phyloP scores from a whole-genome alignment of 768 basidiomycete species.

The Hemileccinum rubropunctum region DNA sequence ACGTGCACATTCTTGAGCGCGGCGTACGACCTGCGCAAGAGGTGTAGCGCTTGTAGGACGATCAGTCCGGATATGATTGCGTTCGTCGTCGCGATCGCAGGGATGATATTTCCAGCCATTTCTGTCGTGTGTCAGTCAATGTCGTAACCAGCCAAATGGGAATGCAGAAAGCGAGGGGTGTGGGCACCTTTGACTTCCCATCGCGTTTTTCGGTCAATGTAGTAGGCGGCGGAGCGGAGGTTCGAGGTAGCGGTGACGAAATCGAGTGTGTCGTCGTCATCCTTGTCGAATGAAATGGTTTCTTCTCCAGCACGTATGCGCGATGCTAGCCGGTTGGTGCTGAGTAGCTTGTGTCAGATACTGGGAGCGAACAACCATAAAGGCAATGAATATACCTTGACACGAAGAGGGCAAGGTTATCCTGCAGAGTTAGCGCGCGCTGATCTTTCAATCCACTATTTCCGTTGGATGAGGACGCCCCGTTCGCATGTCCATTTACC shows the following conservation, averaged over 20 bases:
- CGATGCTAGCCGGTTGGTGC: slow-evolving; percentile 74
- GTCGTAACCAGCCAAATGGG: background rate
- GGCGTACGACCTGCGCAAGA: slow-evolving; percentile 65
- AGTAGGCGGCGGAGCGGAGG: slow-evolving; percentile 86
- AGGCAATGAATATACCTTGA: slow-evolving; percentile 76
- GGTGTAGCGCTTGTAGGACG: slow-evolving; percentile 86
- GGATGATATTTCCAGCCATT: slow-evolving; percentile 99
- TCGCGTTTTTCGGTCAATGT: slow-evolving; percentile 83
- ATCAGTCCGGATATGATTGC: slow-evolving; percentile 95
- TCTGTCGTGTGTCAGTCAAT: slow-evolving; percentile 44
- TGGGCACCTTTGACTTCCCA: slow-evolving; percentile 93
- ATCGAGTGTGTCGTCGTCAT: slow-evolving; percentile 95
- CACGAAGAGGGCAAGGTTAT: slow-evolving; percentile 80
- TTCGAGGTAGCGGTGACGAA: slow-evolving; percentile 96
- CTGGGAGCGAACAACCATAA: background rate
- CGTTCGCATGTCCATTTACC: slow-evolving; percentile 27
- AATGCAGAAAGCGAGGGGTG: background rate
- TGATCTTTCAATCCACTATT: slow-evolving; percentile 72
- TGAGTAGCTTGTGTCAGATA: slow-evolving; percentile 31
- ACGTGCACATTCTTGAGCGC: slow-evolving; percentile 72
- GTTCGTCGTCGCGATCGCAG: slow-evolving; percentile 98
- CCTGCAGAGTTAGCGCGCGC: slow-evolving; percentile 67
- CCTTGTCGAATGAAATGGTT: slow-evolving; percentile 91
- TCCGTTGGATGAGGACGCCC: slow-evolving; percentile 12
- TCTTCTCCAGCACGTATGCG: slow-evolving; percentile 66